Base-by-base conservation (phyloP, 768 basidiomycete genomes). In the Leccinum uliginosum region DNA sequence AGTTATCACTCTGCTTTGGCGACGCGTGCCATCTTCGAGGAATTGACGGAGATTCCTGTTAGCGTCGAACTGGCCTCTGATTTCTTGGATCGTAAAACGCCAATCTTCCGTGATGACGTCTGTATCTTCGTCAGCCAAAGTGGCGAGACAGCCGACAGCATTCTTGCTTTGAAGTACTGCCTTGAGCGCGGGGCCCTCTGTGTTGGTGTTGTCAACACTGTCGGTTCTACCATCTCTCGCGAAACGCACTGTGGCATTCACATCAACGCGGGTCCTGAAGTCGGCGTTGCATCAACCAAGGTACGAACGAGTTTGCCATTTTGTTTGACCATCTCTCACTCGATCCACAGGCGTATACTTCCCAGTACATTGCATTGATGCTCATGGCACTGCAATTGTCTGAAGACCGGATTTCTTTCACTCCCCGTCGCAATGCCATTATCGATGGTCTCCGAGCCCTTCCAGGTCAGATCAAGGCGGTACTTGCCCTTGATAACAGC, bases 201-300 rank as follows among this genome's bases (percentile, higher is more conserved):
- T 70, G 83, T 99, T 47, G 97, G 97, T 78, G 91, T 98, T 51
- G 94, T 99, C 73, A 98, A 99, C 79, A 95, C 93, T 34, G 97
- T 99, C 66, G 97, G 97, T 50, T 97, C 94, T 23, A 98, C 96
- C 4, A 84, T 98, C 65, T 98, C 96, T 44, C 91, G 96, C 68
- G 94, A 98, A 76, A 94, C 95, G 3, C 97, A 99, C 78, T 97
- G 94, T 61, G 97, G 97, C 88, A 87, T 99, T 52, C 97, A 98
- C 77, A 98, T 99, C 79, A 99, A 99, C 69, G 97, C 94, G 66
- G 94, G 94, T 19, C 95, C 95, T 53, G 95, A 98, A 79, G 94
- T 99, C 62, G 96, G 97, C 81, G 97, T 99, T 57, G 97, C 97
- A 6, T 98, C 94, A 17, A 98, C 97, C 58, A 99, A 99, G 84